Conservation (phyloP, 257 asterid species). For the Rauvolfia tetraphylla region DNA sequence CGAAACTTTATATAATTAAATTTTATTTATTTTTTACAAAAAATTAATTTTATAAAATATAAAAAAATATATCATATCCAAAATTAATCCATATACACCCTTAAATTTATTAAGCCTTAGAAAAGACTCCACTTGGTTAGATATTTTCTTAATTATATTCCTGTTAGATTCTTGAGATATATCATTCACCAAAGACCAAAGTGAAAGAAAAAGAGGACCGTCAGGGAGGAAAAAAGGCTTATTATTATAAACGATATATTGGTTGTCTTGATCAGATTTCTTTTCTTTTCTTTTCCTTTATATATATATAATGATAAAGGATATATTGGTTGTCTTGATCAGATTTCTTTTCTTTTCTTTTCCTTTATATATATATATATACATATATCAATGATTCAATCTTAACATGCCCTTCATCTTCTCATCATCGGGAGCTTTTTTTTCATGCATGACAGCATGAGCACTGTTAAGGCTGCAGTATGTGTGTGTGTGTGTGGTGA, state of each 20-base stretch:
- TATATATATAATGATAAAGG: not conserved
- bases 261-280: not conserved
- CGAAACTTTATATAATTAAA: no score
- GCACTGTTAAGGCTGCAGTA: no score
- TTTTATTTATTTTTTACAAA: no score
- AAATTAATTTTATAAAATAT: no score
- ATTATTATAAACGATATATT: not conserved
- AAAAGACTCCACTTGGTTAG: not conserved
- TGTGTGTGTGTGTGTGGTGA: no score
- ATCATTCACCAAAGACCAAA: not conserved
- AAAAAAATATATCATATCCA: no score
- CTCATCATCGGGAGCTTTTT: not conserved
- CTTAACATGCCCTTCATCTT: not conserved
- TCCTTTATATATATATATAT: not conserved
- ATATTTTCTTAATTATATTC: not conserved
- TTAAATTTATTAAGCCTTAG: no score
- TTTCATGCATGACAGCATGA: not conserved
- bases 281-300: not conserved
- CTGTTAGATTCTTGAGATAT: not conserved
- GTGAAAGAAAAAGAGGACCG: not conserved
- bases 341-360: not conserved
- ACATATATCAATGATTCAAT: not conserved
- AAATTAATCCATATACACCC: no score
- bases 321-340: not conserved
- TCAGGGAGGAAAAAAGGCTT: not conserved